Evolutionary conservation across 2,329 filamentous ascomycete species (phyloP), one percentile per base, ranked within the genome.

Genomic region (Corinectria fuckeliana): DNA sequence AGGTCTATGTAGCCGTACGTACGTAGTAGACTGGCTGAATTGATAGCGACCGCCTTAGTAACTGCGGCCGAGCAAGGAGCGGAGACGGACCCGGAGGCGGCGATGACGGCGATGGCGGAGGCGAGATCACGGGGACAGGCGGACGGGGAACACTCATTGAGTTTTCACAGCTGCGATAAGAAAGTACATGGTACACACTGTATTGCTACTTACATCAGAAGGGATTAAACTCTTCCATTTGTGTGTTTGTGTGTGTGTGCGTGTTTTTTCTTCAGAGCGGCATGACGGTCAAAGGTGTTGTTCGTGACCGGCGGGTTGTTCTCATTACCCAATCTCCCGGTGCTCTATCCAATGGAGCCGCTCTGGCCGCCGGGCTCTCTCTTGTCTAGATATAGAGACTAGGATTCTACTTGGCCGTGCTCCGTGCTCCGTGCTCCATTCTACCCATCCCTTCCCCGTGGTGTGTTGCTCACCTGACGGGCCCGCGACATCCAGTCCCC

Each of bases 321-420:
- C 68, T 66, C 70, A 76, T 76, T 76, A 76, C 73, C 64, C 71
- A 76, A 76, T 74, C 66, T 65, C 61, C 67, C 68, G 68, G 32
- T 20, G 21, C 60, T 58, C 44, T 56, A 61, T 68, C 72, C 74
- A 74, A 75, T 75, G 67, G 69, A 66, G 56, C 56, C 58, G 41
- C 41, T 3, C 14, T 44, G 41, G 41, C 41, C 41, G 41, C 41
- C 21, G 21, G n/a, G n/a, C n/a, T n/a, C n/a, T n/a, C n/a, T n/a
- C n/a, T n/a, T n/a, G n/a, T n/a, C n/a, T n/a, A n/a, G n/a, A n/a
- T n/a, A n/a, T n/a, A n/a, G n/a, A n/a, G n/a, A n/a, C n/a, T n/a
- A n/a, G n/a, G n/a, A n/a, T n/a, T n/a, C n/a, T n/a, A n/a, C n/a
- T n/a, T n/a, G n/a, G n/a, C n/a, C n/a, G n/a, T n/a, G n/a, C 52